Base-by-base conservation (phyloP, 768 basidiomycete species). In the Pleurotus platypus region DNA sequence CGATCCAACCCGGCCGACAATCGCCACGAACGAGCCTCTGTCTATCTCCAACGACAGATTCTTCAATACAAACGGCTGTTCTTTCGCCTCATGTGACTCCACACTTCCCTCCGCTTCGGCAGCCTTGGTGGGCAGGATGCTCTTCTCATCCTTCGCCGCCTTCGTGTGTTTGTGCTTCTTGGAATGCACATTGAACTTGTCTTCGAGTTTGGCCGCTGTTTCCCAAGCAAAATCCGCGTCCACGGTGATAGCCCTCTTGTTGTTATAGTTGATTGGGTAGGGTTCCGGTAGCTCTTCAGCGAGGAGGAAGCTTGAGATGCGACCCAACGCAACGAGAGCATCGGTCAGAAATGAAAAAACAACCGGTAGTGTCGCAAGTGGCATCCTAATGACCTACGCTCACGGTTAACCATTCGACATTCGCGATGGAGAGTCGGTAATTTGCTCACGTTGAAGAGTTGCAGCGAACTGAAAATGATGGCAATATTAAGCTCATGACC, bases 1-100 rank as follows among this genome's bases (percentile, higher is more conserved):
- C 42, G 82, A 83, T 0, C 89, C 89, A 30, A 91, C 85, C 8
- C 80, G 77, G 13, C 90, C 90, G n/a, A 91, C 85, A 24, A 91
- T 82, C 1, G 83, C 86, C 5, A 89, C 75, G 30, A 90, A 82
- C 30, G 85, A 72, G 12, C 89, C 88, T 57, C 69, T 75, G 2
- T 75, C 75, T 40, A 85, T 66, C 46, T 65, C 62, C 35, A 86
- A 59, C 55, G 77, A 72, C 54, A 87, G 64, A 58, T 76, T 68
- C 42, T 69, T 72, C 49, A 87, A 64, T 54, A 75, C 70, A 59
- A 86, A 87, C 0, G 83, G 83, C 56, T 72, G 74, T 56, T 81
- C 78, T 42, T 77, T 69, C 16, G 58, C 62, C 38, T 56, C 45
- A 5, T 22, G n/a, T 5, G n/a, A n/a, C 16, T 38, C 16, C 49